Conservation (phyloP, 139 green algal species). For the Closterium sp. region DNA sequence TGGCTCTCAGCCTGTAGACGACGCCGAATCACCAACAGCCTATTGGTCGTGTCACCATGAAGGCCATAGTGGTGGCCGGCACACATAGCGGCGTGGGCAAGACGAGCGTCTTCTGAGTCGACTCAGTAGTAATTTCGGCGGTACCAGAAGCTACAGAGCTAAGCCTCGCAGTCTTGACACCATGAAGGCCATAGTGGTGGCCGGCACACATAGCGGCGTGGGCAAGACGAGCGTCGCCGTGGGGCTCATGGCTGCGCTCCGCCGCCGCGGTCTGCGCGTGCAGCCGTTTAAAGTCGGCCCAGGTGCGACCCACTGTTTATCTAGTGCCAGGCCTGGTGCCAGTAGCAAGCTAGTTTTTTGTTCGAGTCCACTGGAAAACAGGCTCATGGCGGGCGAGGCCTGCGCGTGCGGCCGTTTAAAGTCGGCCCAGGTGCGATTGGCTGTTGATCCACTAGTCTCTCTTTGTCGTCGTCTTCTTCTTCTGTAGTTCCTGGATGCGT, state of each 20-base stretch:
- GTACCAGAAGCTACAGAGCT: no score
- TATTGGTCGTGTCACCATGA: no score
- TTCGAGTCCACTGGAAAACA: no score
- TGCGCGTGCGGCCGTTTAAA: slow-evolving; percentile 75
- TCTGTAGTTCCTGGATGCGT: not conserved
- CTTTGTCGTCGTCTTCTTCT: not conserved
- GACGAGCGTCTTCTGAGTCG: slow-evolving; percentile 70
- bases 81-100: slow-evolving; percentile 79
- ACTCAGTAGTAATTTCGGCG: no score
- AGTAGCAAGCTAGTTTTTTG: no score
- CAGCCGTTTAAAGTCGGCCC: slow-evolving; percentile 78
- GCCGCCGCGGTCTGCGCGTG: slow-evolving; percentile 59
- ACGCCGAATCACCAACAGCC: no score
- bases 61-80: slow-evolving; percentile 68
- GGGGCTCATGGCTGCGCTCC: slow-evolving; percentile 68
- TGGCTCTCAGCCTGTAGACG: no score
- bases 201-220: slow-evolving; percentile 71
- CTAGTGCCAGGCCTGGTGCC: no score
- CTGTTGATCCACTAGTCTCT: not conserved
- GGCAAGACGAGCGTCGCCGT: slow-evolving; percentile 74
- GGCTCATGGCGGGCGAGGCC: slow-evolving; percentile 65
- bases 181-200: slow-evolving; percentile 67
- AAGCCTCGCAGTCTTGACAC: no score
- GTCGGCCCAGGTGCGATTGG: slow-evolving; percentile 56
- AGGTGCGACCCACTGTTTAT: slow-evolving; percentile 45